phyloP scores from a whole-genome alignment of 140 eudicot species.

The Flaveria floridana region DNA sequence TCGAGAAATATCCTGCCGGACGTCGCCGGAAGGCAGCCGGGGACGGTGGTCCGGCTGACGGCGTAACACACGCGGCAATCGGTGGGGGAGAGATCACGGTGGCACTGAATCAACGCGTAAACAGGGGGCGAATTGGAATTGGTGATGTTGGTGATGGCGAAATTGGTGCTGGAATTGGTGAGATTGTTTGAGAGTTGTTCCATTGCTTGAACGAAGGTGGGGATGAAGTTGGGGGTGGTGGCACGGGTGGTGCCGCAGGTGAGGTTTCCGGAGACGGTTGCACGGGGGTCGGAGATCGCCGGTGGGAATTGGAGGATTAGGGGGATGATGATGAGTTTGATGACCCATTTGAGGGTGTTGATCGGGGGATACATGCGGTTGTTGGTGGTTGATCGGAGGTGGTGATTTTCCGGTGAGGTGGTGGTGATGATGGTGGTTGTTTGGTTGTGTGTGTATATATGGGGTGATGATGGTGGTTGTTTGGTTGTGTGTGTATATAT shows the following conservation, averaged over 20 bases:
- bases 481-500: background rate
- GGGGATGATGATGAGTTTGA: background rate
- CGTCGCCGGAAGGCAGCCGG: slow-evolving; percentile 58
- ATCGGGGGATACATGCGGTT: background rate
- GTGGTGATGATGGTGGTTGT: background rate
- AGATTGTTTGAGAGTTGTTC: slow-evolving; percentile 41
- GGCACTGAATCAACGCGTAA: slow-evolving; percentile 61
- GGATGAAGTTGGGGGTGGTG: slow-evolving; percentile 40
- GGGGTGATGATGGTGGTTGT: background rate
- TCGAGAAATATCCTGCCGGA: slow-evolving; percentile 65
- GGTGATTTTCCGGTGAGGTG: background rate
- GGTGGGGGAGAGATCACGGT: slow-evolving; percentile 51
- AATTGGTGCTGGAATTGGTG: slow-evolving; percentile 30
- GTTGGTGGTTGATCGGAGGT: background rate
- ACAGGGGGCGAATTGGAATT: slow-evolving; percentile 26
- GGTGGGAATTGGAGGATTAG: background rate
- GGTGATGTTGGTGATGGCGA: slow-evolving; percentile 25
- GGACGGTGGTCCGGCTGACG: slow-evolving; percentile 69
- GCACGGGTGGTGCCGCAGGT: slow-evolving; percentile 45
- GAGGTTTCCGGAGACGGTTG: slow-evolving; percentile 40
- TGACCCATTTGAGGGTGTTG: slow-evolving; percentile 24
- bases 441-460: background rate
- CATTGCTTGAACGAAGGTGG: slow-evolving; percentile 53
- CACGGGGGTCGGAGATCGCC: slow-evolving; percentile 54
- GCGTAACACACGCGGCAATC: slow-evolving; percentile 87